Evolutionary conservation across 2,329 filamentous ascomycete genomes (phyloP).

Genomic region (Nothomitra cinnamomea): DNA sequence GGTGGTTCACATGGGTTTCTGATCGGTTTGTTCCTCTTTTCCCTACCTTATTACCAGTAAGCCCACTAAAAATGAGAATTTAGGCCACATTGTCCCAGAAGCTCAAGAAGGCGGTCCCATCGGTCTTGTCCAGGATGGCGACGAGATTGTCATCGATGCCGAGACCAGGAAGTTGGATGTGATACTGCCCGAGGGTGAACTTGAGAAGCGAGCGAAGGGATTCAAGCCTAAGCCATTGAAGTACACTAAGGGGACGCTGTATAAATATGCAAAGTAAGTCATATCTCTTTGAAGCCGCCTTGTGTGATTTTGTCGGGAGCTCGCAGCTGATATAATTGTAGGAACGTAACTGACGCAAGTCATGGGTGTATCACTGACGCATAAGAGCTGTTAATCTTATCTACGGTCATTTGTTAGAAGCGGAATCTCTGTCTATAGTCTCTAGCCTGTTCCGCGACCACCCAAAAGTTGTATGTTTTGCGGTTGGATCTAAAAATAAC

Average conservation of each 20-base stretch:
- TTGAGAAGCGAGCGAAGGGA: conserved; percentile 31
- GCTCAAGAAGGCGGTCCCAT: conserved; percentile 43
- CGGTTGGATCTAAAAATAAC: not conserved
- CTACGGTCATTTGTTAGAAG: not conserved
- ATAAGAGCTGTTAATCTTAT: not conserved
- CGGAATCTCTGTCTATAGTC: not conserved
- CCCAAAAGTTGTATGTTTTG: too few relatives aligned
- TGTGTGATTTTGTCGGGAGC: not conserved
- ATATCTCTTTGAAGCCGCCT: not conserved
- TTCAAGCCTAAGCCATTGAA: conserved; percentile 37
- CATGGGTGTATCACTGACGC: conserved; percentile 8
- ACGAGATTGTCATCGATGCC: conserved; percentile 42
- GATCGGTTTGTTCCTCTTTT: conserved; percentile 22
- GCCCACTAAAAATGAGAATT: not conserved
- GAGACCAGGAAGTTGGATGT: conserved; percentile 37
- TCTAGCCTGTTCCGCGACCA: too few relatives aligned
- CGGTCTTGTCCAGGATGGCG: conserved; percentile 39
- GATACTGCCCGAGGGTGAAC: conserved; percentile 30
- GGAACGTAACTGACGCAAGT: conserved; percentile 5
- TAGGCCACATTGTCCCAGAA: conserved; percentile 40
- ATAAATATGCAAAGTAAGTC: conserved; percentile 34
- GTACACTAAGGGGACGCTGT: conserved; percentile 40
- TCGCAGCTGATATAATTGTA: not conserved
- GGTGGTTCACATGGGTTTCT: conserved; percentile 44
- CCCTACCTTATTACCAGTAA: not conserved